These are phyloP conservation scores for Pachysolen tannophilus DNA, from an alignment of 805 yeast species.

Conservation along the genomic window DNA sequence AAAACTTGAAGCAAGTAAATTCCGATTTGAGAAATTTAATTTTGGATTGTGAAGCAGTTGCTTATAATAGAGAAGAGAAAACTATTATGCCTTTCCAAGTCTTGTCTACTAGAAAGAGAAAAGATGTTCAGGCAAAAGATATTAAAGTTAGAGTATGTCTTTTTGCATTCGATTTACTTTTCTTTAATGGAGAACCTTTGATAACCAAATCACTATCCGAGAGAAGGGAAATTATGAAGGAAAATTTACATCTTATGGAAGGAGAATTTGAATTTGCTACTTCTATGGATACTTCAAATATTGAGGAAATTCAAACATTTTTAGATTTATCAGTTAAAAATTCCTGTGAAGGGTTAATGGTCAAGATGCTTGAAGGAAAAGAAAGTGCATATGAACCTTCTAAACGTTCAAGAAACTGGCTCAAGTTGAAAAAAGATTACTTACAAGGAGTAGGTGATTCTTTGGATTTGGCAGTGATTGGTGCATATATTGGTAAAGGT, in stretches of 20 bases:
- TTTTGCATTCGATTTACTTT: conserved; percentile 84
- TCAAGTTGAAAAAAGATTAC: conserved; percentile 91
- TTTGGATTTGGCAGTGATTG: conserved; percentile 84
- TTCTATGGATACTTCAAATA: conserved; percentile 56
- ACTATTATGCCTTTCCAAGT: conserved; percentile 92
- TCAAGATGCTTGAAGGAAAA: conserved; percentile 72
- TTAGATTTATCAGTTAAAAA: conserved; percentile 85
- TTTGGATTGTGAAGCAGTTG: conserved; percentile 95
- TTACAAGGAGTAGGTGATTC: conserved; percentile 95
- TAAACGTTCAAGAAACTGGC: conserved; percentile 91
- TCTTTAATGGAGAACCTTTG: conserved; percentile 63
- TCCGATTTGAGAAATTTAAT: conserved; percentile 50
- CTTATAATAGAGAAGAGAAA: conserved; percentile 77
- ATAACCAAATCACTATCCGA: conserved; percentile 60
- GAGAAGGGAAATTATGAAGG: conserved; percentile 54
- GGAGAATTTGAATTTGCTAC: conserved; percentile 85
- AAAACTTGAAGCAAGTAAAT: conserved; percentile 29
- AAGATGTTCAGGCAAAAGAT: conserved; percentile 81
- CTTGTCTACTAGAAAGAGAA: conserved; percentile 86
- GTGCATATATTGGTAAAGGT: conserved; percentile 91
- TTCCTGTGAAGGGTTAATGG: conserved; percentile 95
- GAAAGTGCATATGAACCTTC: conserved; percentile 91
- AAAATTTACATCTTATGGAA: conserved; percentile 48
- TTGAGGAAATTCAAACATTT: conserved; percentile 71
- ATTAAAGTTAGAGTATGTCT: conserved; percentile 88